phyloP scores from a whole-genome alignment of 2,329 filamentous ascomycete species.

The Fonsecaea pugnacius region DNA sequence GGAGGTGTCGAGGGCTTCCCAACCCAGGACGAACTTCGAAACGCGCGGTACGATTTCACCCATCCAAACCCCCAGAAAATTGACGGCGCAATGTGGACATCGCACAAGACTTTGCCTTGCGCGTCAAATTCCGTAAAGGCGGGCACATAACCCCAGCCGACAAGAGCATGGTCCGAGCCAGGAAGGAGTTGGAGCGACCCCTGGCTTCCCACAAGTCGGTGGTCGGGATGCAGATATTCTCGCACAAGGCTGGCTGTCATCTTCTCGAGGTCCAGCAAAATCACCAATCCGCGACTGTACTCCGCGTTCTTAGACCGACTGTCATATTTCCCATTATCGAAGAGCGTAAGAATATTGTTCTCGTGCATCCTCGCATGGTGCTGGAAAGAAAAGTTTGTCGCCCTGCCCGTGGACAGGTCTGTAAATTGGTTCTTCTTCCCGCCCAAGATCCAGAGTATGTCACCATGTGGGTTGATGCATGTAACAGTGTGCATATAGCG shows the following conservation, averaged over 20 bases:
- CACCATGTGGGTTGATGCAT: constrained; percentile 49
- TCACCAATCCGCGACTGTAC: constrained; percentile 47
- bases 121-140: constrained; percentile 55
- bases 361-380: constrained; percentile 55
- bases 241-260: constrained; percentile 51
- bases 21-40: constrained; percentile 56
- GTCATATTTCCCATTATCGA: constrained; percentile 44
- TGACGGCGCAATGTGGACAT: constrained; percentile 53
- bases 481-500: constrained; percentile 49
- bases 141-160: constrained; percentile 56
- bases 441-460: constrained; percentile 58
- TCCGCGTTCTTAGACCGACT: constrained; percentile 37
- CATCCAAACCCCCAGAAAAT: constrained; percentile 41
- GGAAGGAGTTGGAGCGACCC: constrained; percentile 49
- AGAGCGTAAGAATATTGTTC: constrained; percentile 42
- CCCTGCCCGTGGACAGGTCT: constrained; percentile 48
- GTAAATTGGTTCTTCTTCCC: constrained; percentile 52
- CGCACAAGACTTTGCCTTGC: constrained; percentile 52
- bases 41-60: constrained; percentile 60
- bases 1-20: constrained; percentile 46
- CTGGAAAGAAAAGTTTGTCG: constrained; percentile 57
- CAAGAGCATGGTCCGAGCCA: constrained; percentile 49
- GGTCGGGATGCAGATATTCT: constrained; percentile 46
- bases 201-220: constrained; percentile 45
- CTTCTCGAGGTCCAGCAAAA: constrained; percentile 45